phyloP scores from a whole-genome alignment of 2,329 filamentous ascomycete genomes.

The Tolypocladium pustulatum region DNA sequence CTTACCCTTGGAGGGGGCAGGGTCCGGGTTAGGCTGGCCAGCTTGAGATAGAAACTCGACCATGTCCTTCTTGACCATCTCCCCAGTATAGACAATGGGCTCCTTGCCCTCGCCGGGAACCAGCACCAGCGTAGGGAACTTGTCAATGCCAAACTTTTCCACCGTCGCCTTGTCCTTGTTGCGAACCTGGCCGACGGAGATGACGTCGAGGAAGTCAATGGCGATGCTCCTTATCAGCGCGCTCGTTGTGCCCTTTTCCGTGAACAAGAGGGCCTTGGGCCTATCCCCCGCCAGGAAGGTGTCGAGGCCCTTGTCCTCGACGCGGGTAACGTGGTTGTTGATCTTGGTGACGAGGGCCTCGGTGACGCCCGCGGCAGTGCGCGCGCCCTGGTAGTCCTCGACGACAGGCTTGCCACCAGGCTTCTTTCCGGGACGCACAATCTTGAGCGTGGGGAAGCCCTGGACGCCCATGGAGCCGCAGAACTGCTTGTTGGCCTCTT shows the following conservation, averaged over 20 bases:
- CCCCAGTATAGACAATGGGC: conserved; percentile 64
- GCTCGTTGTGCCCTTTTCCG: conserved; percentile 82
- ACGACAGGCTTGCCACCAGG: conserved; percentile 62
- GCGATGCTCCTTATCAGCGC: conserved; percentile 74
- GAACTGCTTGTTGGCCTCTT: conserved; percentile 80
- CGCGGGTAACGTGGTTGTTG: conserved; percentile 76
- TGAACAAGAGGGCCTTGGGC: conserved; percentile 85
- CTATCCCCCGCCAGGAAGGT: conserved; percentile 62
- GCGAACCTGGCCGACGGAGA: conserved; percentile 73
- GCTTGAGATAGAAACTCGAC: conserved; percentile 73
- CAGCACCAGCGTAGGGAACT: conserved; percentile 73
- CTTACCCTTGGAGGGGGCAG: conserved; percentile 32
- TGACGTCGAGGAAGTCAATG: conserved; percentile 77
- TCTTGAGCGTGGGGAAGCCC: conserved; percentile 94
- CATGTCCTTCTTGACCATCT: conserved; percentile 76
- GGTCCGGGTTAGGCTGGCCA: conserved; percentile 69
- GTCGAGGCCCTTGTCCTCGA: conserved; percentile 71
- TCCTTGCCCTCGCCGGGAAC: conserved; percentile 62
- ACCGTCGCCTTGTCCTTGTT: conserved; percentile 66
- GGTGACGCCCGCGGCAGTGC: conserved; percentile 77
- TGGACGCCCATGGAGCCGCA: conserved; percentile 80
- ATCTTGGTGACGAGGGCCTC: conserved; percentile 80
- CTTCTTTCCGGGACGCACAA: conserved; percentile 77
- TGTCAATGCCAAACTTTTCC: conserved; percentile 62
- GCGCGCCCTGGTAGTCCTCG: conserved; percentile 81